A percentile compares a stretch with the other conserved stretches of the same genome.
Conservation (phyloP, 2,329 filamentous ascomycete genomes). For the Colletotrichum endophyticum region DNA sequence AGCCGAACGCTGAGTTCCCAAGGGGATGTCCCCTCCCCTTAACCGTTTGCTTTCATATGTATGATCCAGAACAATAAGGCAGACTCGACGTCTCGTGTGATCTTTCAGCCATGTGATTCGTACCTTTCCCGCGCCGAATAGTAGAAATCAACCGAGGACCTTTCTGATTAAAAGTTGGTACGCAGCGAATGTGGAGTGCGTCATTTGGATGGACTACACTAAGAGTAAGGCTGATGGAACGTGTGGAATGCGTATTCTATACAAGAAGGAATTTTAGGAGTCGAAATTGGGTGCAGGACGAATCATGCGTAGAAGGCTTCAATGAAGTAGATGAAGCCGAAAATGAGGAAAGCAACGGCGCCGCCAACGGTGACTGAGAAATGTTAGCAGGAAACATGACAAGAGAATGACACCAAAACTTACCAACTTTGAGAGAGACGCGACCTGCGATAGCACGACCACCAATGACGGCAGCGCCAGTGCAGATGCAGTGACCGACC, state of each 20-base stretch:
- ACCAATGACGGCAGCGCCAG: constrained; percentile 87
- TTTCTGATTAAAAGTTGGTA: background rate
- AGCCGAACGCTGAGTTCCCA: background rate
- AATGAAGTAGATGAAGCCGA: constrained; percentile 89
- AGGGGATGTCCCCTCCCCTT: background rate
- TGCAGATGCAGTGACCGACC: constrained; percentile 87
- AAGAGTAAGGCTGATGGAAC: background rate
- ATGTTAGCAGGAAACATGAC: constrained; percentile 24
- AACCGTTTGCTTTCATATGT: background rate
- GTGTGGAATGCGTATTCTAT: constrained; percentile 9
- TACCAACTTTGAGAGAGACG: constrained; percentile 95
- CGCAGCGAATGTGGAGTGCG: background rate
- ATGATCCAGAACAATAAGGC: background rate
- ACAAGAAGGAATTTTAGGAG: background rate
- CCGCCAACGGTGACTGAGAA: constrained; percentile 87
- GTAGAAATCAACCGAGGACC: background rate
- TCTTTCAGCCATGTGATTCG: background rate
- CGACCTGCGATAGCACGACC: constrained; percentile 90
- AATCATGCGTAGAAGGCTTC: constrained; percentile 71
- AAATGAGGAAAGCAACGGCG: constrained; percentile 86
- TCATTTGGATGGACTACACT: background rate
- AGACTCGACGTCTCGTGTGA: background rate
- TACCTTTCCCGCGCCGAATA: background rate
- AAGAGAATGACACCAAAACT: constrained; percentile 47
- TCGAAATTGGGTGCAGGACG: background rate